Evolutionary conservation across 306 rosid genomes (phyloP), one percentile per base, ranked within the genome.

Genomic region (Castanea crenata): DNA sequence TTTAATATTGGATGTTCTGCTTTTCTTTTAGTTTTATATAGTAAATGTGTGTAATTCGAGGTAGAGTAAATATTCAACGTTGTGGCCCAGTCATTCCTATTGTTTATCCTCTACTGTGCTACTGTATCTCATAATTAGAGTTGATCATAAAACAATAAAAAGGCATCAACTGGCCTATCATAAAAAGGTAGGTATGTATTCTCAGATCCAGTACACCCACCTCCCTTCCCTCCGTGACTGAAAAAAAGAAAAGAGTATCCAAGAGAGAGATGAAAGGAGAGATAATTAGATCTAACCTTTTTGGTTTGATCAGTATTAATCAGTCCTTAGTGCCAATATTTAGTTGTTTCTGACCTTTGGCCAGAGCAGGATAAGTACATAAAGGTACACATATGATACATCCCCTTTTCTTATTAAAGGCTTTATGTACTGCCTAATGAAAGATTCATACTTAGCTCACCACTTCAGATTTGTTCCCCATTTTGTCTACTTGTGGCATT

Each of bases 291-390:
- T 34, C 11, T 64, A n/a, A 75, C 73, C 44, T 59, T 5, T 44
- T 63, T 61, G n/a, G 46, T 12, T 71, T 44, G n/a, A 34, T 52
- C 76, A 55, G 23, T 74, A 21, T 67, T 35, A 21, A 35, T 35
- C 35, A 16, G 80, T 79, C 75, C 54, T 70, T 74, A 55, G 73
- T 76, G 85, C 88, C 78, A 88, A 71, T 69, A 19, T 59, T 73
- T 64, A 56, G 70, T 68, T 82, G 87, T 86, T 85, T 69, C 76
- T 35, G 51, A 72, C 71, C 71, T 78, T 82, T 68, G 29, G 34
- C 38, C 55, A 5, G 56, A 80, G 59, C 35, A 49, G 46, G 15
- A 21, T 35, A 57, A 67, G 88, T 49, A 68, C 76, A 73, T 65
- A 55, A 25, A 71, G 57, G 73, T 71, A 31, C 65, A 55, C 34